phyloP scores from a whole-genome alignment of 306 rosid species.

The Pachyrhizus erosus region DNA sequence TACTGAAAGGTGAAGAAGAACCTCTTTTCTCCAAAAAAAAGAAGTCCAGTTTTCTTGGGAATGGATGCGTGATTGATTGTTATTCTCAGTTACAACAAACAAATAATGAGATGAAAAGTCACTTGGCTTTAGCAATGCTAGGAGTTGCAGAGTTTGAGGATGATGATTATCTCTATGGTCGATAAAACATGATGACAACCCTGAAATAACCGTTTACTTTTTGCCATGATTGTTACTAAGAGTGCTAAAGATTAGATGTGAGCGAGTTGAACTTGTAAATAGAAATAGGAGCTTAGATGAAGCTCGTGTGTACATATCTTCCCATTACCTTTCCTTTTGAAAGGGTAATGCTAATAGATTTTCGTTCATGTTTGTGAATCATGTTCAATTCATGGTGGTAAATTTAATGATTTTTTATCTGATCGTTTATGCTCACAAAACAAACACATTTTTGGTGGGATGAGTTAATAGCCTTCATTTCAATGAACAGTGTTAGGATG shows the following conservation, averaged over 20 bases:
- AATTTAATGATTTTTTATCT: conserved; percentile 12
- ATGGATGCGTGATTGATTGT: conserved; percentile 78
- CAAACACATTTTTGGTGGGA: conserved; percentile 5
- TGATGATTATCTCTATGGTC: conserved; percentile 71
- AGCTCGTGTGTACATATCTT: conserved; percentile 59
- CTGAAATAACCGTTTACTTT: conserved; percentile 18
- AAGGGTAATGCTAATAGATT: conserved; percentile 46
- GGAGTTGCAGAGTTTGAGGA: conserved; percentile 95
- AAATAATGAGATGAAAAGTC: conserved; percentile 82
- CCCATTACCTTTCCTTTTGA: conserved; percentile 47
- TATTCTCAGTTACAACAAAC: conserved; percentile 72
- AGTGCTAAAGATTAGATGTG: conserved; percentile 43
- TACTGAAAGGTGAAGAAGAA: conserved; percentile 81
- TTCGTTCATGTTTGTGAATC: conserved; percentile 42
- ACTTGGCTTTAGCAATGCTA: conserved; percentile 90
- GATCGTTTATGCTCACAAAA: conserved; percentile 7
- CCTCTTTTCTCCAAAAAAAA: conserved; percentile 60
- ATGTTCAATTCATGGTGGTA: conserved; percentile 33
- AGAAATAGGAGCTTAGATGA: conserved; percentile 54
- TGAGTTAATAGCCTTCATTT: conserved; percentile 20
- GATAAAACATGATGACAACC: conserved; percentile 45
- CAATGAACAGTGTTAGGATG: background rate
- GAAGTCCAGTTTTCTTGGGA: conserved; percentile 77
- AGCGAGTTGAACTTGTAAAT: conserved; percentile 62
- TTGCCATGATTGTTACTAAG: conserved; percentile 49